phyloP scores from a whole-genome alignment of 2,329 filamentous ascomycete species.

The Septoria linicola region DNA sequence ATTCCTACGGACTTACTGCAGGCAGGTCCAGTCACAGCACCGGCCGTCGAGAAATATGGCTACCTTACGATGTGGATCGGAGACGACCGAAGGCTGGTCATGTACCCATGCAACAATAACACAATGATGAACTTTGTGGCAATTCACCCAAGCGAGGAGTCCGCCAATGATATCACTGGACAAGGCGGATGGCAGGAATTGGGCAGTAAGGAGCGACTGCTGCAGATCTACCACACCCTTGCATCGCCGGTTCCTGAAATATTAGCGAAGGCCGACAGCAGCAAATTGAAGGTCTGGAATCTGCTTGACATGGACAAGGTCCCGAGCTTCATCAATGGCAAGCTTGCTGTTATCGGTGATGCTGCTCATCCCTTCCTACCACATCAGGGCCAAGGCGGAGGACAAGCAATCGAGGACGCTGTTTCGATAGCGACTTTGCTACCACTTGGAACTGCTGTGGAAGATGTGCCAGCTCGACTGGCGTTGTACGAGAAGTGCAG shows the following conservation, averaged over 20 bases:
- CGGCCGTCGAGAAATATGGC: constrained; percentile 36
- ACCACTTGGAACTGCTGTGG: constrained; percentile 30
- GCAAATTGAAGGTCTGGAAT: constrained; percentile 55
- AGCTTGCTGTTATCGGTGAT: constrained; percentile 63
- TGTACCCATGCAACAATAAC: constrained; percentile 50
- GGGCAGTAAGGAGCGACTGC: constrained; percentile 40
- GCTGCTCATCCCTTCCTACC: constrained; percentile 66
- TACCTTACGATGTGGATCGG: constrained; percentile 46
- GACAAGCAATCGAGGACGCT: constrained; percentile 65
- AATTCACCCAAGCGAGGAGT: constrained; percentile 42
- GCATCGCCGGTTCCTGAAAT: constrained; percentile 39
- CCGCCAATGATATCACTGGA: constrained; percentile 2
- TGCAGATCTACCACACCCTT: constrained; percentile 42
- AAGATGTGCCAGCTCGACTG: constrained; percentile 56
- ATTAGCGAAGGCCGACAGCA: constrained; percentile 41
- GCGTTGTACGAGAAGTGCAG: constrained; percentile 58
- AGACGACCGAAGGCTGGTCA: constrained; percentile 46
- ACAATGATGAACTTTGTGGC: constrained; percentile 48
- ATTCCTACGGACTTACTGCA: constrained; percentile 48
- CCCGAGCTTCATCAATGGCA: constrained; percentile 55
- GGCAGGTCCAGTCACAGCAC: constrained; percentile 45
- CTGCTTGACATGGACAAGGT: constrained; percentile 62
- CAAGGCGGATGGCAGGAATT: constrained; percentile 39
- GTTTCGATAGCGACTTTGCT: constrained; percentile 59
- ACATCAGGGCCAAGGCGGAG: constrained; percentile 58